These are phyloP conservation scores for Pseudohalonectria lignicola DNA, from an alignment of 2,329 filamentous ascomycete species.

Conservation along the genomic window DNA sequence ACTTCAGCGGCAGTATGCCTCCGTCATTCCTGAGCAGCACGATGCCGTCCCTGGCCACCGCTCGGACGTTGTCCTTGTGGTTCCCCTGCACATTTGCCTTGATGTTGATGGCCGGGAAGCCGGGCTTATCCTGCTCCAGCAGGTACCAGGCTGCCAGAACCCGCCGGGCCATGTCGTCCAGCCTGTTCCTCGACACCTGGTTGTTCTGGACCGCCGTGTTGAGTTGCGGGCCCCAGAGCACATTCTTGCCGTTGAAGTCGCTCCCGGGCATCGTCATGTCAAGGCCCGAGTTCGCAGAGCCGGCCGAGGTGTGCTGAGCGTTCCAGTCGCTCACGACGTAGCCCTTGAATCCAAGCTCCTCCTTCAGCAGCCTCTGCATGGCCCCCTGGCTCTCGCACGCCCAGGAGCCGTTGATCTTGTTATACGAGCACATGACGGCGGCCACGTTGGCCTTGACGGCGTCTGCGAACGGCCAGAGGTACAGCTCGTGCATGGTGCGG, in stretches of 20 bases:
- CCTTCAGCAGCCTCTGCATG: constrained; percentile 53
- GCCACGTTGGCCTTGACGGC: constrained; percentile 55
- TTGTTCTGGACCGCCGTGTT: constrained; percentile 43
- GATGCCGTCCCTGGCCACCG: constrained; percentile 43
- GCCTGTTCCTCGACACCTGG: constrained; percentile 43
- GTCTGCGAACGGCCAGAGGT: constrained; percentile 59
- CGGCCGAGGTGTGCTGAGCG: constrained; percentile 63
- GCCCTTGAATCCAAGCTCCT: constrained; percentile 65
- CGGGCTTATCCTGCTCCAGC: constrained; percentile 33
- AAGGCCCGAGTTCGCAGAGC: constrained; percentile 54
- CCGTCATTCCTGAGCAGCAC: constrained; percentile 58
- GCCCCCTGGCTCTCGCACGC: constrained; percentile 52
- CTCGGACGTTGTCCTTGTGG: constrained; percentile 51
- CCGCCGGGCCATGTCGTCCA: constrained; percentile 57
- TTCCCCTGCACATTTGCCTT: constrained; percentile 44
- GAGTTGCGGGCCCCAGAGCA: constrained; percentile 46
- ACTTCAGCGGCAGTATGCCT: constrained; percentile 43
- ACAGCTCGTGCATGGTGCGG: constrained; percentile 55
- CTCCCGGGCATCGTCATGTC: constrained; percentile 78
- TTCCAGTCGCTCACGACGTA: constrained; percentile 54
- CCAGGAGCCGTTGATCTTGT: constrained; percentile 59
- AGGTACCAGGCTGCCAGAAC: constrained; percentile 54
- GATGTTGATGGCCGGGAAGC: constrained; percentile 41
- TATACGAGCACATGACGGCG: constrained; percentile 63
- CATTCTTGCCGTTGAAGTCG: constrained; percentile 37